Evolutionary conservation across 2,329 filamentous ascomycete species (phyloP).

Genomic region (Cercospora beticola): DNA sequence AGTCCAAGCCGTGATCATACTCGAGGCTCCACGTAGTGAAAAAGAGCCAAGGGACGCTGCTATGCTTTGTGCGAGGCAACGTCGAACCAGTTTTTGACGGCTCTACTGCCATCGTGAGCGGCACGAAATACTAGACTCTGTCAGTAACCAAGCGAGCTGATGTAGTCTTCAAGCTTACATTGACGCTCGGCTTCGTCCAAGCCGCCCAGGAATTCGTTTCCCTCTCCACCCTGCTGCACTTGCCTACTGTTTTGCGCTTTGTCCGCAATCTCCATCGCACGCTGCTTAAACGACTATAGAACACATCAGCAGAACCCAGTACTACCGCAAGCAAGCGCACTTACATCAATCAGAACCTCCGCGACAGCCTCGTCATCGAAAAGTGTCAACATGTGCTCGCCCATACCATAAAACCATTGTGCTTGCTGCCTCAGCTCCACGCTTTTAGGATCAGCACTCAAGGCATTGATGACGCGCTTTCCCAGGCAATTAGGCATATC

Average conservation of each 20-base stretch:
- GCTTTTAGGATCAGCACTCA: conserved; percentile 84
- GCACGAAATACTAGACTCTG: conserved; percentile 46
- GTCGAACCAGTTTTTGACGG: conserved; percentile 45
- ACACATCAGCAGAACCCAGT: not conserved
- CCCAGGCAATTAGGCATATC: conserved; percentile 78
- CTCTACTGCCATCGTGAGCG: conserved; percentile 50
- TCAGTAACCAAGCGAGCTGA: not conserved
- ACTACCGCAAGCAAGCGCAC: conserved; percentile 12
- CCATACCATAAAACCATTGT: conserved; percentile 83
- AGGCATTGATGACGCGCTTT: conserved; percentile 77
- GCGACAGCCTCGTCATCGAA: conserved; percentile 85
- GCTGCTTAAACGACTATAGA: conserved; percentile 69
- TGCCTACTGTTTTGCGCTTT: conserved; percentile 78
- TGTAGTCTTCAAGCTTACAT: conserved; percentile 11
- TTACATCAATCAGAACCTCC: conserved; percentile 54
- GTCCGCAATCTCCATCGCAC: conserved; percentile 80
- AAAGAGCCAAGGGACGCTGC: not conserved
- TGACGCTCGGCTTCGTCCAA: conserved; percentile 86
- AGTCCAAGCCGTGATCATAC: not conserved
- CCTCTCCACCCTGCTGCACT: conserved; percentile 23
- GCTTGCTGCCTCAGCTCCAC: conserved; percentile 82
- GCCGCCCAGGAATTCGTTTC: conserved; percentile 78
- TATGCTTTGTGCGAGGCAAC: conserved; percentile 3
- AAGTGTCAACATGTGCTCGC: conserved; percentile 80
- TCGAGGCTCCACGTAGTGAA: not conserved